Base-by-base conservation (phyloP, 805 yeast genomes). In the Cyberlindnera veronae region DNA sequence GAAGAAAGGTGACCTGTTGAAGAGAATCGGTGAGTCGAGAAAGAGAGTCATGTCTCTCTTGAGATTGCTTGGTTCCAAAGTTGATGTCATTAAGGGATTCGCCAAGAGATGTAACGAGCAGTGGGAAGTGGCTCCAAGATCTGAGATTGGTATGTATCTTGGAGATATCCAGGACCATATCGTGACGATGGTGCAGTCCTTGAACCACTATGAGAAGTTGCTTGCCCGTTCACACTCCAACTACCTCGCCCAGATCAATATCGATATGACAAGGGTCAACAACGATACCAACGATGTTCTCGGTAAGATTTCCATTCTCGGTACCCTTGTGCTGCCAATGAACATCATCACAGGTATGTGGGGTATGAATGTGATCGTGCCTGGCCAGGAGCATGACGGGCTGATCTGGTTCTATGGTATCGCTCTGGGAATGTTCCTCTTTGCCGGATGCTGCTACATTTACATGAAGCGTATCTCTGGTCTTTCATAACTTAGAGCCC, bases 341-440 rank as follows among this genome's bases (percentile, higher is more conserved):
- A 93, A 93, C 58, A 87, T 93, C 40, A 83, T 93, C 17, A 93
- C 99, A 0, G 99, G 99, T 16, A 66, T 93, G 34, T 93, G 98
- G 98, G 99, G 99, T 41, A 93, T 93, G 99, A 93, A 93, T 66
- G 95, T 93, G 50, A 55, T 87, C 10, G 99, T 93, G 26, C 99
- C 99, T 0, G 99, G 99, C 0, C 98, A 91, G 60, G 75, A 71
- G 20, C 32, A 35, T 13, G 63, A 65, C 7, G 75, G 72, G n/a
- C 61, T 84, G 46, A 51, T 60, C 3, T 84, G 93, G 93, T 84
- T 85, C 57, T 77, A 74, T 56, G 60, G 72, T 18, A 77, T 77
- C 21, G 55, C 70, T 7, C 43, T 55, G 0, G 64, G 70, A 14
- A 74, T 77, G 81, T 42, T 68, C 11, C 17, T 64, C 1, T 64